A percentile compares a stretch with the other conserved stretches of the same genome.
These are phyloP conservation scores for Podosphaera xanthii DNA, from an alignment of 2,329 filamentous ascomycete species.

Conservation along the genomic window DNA sequence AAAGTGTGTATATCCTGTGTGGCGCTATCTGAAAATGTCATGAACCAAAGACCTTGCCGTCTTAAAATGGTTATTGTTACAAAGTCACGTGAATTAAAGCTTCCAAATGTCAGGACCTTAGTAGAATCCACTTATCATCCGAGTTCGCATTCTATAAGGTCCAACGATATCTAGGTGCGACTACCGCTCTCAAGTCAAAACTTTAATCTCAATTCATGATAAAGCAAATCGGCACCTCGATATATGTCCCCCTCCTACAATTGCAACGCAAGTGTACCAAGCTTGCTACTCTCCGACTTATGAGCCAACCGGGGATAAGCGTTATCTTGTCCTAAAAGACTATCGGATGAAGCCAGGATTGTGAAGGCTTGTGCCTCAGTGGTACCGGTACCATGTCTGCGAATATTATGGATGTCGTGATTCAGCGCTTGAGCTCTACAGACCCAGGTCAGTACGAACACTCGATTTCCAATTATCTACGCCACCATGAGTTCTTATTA, in stretches of 20 bases:
- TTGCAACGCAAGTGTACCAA: background rate
- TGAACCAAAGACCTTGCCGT: too few relatives aligned
- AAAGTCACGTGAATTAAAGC: too few relatives aligned
- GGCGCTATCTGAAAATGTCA: too few relatives aligned
- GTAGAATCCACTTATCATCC: too few relatives aligned
- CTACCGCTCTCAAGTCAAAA: background rate
- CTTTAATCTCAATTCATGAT: background rate
- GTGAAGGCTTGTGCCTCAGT: background rate
- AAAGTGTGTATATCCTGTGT: too few relatives aligned
- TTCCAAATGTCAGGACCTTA: too few relatives aligned
- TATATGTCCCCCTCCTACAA: background rate
- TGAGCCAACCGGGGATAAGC: background rate
- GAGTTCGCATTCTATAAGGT: background rate
- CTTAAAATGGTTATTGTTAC: too few relatives aligned
- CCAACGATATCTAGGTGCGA: background rate
- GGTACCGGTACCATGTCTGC: constrained; percentile 31
- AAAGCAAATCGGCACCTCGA: background rate
- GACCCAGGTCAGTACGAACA: constrained; percentile 9
- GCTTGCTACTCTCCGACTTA: background rate
- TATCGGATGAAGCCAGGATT: background rate
- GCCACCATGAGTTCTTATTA: constrained; percentile 4
- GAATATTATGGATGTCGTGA: constrained; percentile 37
- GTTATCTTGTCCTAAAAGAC: background rate
- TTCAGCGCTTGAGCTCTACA: constrained; percentile 28
- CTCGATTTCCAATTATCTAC: background rate